Evolutionary conservation across 2,329 filamentous ascomycete genomes (phyloP), one percentile per base, ranked within the genome.

Genomic region (Talaromyces sp.): DNA sequence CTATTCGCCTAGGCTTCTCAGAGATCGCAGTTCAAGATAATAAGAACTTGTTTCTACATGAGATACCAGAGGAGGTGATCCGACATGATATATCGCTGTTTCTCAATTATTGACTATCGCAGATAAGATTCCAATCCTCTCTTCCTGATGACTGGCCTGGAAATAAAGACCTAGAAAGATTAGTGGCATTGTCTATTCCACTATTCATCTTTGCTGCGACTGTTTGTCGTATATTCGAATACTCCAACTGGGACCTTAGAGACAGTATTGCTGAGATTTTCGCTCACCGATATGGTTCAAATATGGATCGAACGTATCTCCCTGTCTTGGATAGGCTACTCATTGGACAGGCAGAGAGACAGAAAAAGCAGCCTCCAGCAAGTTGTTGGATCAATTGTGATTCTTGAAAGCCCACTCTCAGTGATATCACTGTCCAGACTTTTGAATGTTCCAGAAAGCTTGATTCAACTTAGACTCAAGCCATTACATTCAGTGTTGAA

Each of bases 51-150:
- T 49, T 54, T 49, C 58, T 68, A 1, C 54, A 59, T 41, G 59
- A 68, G 3, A 55, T 69, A 6, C 50, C 62, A 8, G 17, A 56
- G 39, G 20, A 52, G 40, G 60, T 62, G 3, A 59, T 63, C 14
- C 47, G 61, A 22, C 56, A 60, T 19, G 65, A 70, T 40, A 66
- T 69, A 33, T 33, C 11, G 5, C 20, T 66, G 7, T 69, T 61
- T 49, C 47, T 70, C 0, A 20, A 60, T 13, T 1, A 64, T 19
- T 43, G 55, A 19, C 41, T 70, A 37, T 24, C 51, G 8, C 24
- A 52, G 17, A 62, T 68, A 6, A 52, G 49, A 27, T 8, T 36
- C 6, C 37, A 61, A 1, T 43, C 41, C 7, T 37, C 44, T 17
- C 37, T 62, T 7, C 16, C 54, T 19, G 3, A 27, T 10, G 46